These are phyloP conservation scores for Globisporangium lucens DNA, from an alignment of 352 stramenopile genomes.

Conservation along the genomic window DNA sequence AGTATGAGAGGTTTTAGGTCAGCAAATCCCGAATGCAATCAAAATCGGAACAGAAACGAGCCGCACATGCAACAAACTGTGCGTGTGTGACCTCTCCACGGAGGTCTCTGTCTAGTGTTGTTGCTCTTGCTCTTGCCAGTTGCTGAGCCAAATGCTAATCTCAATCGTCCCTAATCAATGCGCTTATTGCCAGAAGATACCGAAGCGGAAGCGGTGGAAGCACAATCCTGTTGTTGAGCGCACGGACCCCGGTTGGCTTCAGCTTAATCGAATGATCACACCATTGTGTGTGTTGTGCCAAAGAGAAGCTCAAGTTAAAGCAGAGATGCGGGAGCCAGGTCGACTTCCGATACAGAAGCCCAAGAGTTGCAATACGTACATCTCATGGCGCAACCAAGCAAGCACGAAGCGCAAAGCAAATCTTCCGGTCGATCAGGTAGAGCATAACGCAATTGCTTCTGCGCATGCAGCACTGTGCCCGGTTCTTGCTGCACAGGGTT, in stretches of 20 bases:
- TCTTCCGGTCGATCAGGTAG: background rate
- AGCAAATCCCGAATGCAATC: conserved; percentile 2
- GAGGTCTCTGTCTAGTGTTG: background rate
- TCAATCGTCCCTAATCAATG: background rate
- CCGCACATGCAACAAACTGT: background rate
- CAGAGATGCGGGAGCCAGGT: background rate
- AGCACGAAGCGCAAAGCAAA: background rate
- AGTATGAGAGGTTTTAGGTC: background rate
- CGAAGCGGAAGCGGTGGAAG: background rate
- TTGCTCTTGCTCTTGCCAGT: background rate
- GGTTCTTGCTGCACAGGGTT: background rate
- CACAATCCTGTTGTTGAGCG: background rate
- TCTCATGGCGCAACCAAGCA: background rate
- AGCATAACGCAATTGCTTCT: background rate
- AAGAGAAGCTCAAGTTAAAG: background rate
- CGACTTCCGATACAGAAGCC: background rate
- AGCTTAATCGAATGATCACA: background rate
- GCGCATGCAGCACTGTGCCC: too few species aligned
- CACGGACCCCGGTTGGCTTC: background rate
- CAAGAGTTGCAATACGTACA: background rate
- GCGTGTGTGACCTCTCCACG: background rate
- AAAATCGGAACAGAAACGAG: background rate
- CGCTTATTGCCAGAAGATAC: background rate
- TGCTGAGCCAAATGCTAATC: background rate
- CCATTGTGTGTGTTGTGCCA: background rate